Percentiles rank a stretch among this genome's conserved stretches.
phyloP scores from a whole-genome alignment of 202 grass and related monocot species.

The Digitaria exilis region DNA sequence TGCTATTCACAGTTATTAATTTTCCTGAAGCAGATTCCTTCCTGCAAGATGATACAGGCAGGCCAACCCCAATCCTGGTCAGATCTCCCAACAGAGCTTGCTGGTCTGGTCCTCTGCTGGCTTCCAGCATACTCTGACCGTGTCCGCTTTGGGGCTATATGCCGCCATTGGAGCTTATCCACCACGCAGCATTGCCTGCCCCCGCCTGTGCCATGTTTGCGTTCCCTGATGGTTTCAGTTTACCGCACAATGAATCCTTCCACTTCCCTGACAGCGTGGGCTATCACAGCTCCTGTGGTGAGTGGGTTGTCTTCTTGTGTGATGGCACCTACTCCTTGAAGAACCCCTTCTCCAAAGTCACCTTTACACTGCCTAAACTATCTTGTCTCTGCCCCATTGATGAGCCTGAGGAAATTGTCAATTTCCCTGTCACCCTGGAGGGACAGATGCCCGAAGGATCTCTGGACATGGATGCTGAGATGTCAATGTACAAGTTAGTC shows the following conservation, averaged over 20 bases:
- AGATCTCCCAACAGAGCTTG: background rate
- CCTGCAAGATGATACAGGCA: too few relatives aligned
- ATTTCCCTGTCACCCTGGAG: too few relatives aligned
- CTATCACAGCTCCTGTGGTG: background rate
- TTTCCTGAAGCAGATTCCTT: too few relatives aligned
- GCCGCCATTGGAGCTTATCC: background rate
- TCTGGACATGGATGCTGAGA: too few relatives aligned
- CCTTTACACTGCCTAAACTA: background rate
- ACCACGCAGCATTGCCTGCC: background rate
- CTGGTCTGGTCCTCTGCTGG: background rate
- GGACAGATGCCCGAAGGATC: too few relatives aligned
- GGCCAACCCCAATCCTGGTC: too few relatives aligned
- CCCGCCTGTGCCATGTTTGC: background rate
- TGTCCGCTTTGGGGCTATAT: slow-evolving; percentile 14
- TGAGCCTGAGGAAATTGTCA: too few relatives aligned
- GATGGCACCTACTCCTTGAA: background rate
- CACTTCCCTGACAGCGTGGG: too few relatives aligned
- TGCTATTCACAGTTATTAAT: too few relatives aligned
- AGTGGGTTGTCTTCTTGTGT: slow-evolving; percentile 3
- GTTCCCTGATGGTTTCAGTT: too few relatives aligned
- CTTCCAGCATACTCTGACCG: slow-evolving; percentile 10
- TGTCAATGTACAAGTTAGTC: too few relatives aligned
- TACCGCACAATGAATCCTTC: too few relatives aligned
- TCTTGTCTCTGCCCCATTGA: background rate
- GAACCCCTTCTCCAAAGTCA: background rate